A percentile compares a stretch with the other conserved stretches of the same genome.
These are phyloP conservation scores for Triticum dicoccoides DNA, from an alignment of 176 grass and related monocot species.

Conservation along the genomic window DNA sequence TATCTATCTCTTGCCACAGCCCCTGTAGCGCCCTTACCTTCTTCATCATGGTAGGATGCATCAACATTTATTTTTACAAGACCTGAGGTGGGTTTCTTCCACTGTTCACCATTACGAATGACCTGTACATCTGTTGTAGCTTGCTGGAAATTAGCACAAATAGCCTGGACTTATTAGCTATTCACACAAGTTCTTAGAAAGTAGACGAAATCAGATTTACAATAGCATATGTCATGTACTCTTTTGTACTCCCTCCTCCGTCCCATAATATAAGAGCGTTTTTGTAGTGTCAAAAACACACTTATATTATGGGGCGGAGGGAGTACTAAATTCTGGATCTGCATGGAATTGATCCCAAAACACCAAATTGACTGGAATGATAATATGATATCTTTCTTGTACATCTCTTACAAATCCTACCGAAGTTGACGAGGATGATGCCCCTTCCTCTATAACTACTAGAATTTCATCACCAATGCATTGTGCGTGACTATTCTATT, in stretches of 20 bases:
- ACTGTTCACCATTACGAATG: too few species aligned
- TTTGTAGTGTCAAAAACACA: too few species aligned
- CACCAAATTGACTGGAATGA: not conserved
- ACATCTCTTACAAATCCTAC: not conserved
- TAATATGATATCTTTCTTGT: not conserved
- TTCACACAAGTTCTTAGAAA: not conserved
- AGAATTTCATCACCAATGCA: not conserved
- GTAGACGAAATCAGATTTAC: conserved; percentile 5
- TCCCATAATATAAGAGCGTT: too few species aligned
- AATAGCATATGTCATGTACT: not conserved
- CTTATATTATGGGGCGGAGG: too few species aligned
- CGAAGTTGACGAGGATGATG: not conserved
- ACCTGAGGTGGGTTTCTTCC: too few species aligned
- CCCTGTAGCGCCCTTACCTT: too few species aligned
- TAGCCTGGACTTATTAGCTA: not conserved
- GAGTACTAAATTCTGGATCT: not conserved
- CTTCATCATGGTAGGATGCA: too few species aligned
- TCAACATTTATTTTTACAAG: too few species aligned
- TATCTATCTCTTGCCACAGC: too few species aligned
- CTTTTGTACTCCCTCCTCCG: too few species aligned
- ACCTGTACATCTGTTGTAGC: too few species aligned
- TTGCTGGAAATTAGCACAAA: too few species aligned
- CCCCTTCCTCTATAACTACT: conserved; percentile 1
- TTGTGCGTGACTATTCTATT: not conserved
- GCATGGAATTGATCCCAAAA: not conserved